Conservation (phyloP, 352 stramenopile species). For the Globisporangium yorkense region DNA sequence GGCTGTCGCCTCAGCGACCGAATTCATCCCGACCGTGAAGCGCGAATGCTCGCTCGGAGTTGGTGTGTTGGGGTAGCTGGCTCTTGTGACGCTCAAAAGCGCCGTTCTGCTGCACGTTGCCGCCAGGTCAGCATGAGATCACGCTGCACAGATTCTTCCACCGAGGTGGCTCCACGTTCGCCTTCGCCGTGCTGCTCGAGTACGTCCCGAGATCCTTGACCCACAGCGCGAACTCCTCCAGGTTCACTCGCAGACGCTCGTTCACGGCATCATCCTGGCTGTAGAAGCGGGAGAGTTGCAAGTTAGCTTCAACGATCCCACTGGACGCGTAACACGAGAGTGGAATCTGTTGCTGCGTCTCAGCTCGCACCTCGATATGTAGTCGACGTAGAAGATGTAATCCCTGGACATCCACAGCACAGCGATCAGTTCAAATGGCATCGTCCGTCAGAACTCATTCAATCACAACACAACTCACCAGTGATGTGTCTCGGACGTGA, state of each 20-base stretch:
- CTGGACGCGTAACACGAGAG: no score
- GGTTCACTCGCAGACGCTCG: constrained; percentile 40
- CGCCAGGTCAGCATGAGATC: constrained; percentile 43
- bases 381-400: constrained; percentile 82
- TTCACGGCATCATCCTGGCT: constrained; percentile 33
- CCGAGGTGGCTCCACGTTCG: constrained; percentile 54
- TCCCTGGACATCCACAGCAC: constrained; percentile 26
- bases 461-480: constrained; percentile 21
- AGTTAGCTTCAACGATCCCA: no score
- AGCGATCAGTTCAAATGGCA: no score
- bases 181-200: constrained; percentile 50
- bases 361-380: constrained; percentile 43
- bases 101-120: no score
- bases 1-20: constrained; percentile 1
- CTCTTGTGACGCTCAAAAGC: no score
- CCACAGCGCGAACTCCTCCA: constrained; percentile 75
- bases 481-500: constrained; percentile 62
- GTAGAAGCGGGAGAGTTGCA: neutral
- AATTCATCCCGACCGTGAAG: neutral
- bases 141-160: constrained; percentile 64
- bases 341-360: neutral
- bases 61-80: no score
- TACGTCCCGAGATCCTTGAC: constrained; percentile 74
- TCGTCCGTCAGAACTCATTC: neutral
- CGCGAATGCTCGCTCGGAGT: no score